Conservation (phyloP, 768 basidiomycete genomes). For the Podaxis sp. region DNA sequence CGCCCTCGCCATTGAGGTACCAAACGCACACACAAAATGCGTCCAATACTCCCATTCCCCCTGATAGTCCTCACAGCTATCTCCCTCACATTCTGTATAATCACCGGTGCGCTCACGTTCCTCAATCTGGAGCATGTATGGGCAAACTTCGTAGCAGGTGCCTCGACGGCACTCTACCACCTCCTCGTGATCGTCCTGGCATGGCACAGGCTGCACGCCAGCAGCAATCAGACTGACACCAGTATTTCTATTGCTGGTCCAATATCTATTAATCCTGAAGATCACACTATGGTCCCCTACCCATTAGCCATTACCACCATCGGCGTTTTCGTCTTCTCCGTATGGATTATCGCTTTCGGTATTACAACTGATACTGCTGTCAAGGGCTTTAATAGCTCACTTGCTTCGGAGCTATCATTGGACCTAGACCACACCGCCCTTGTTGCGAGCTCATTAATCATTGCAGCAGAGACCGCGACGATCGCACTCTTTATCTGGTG, state of each 20-base stretch:
- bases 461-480: not conserved
- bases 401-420: not conserved
- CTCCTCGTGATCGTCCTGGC: slow-evolving; percentile 15
- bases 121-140: slow-evolving; percentile 17
- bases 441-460: not conserved
- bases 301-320: not conserved
- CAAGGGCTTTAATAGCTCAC: not conserved
- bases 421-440: not conserved
- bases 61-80: slow-evolving; percentile 17
- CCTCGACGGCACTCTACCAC: slow-evolving; percentile 22
- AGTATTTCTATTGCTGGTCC: not conserved
- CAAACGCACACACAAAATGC: not conserved
- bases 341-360: slow-evolving; percentile 4
- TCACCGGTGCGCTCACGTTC: slow-evolving; percentile 21
- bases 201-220: not conserved
- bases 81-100: slow-evolving; percentile 19
- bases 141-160: slow-evolving; percentile 21
- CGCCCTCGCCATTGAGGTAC: not conserved
- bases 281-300: not conserved
- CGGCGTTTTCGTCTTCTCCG: not conserved
- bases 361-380: not conserved
- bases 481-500: not conserved
- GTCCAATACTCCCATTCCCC: slow-evolving; percentile 15
- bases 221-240: not conserved
- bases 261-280: not conserved